Evolutionary conservation across 1,139 yeast genomes (phyloP), one percentile per base, ranked within the genome.

Genomic region (Pichia sp.): DNA sequence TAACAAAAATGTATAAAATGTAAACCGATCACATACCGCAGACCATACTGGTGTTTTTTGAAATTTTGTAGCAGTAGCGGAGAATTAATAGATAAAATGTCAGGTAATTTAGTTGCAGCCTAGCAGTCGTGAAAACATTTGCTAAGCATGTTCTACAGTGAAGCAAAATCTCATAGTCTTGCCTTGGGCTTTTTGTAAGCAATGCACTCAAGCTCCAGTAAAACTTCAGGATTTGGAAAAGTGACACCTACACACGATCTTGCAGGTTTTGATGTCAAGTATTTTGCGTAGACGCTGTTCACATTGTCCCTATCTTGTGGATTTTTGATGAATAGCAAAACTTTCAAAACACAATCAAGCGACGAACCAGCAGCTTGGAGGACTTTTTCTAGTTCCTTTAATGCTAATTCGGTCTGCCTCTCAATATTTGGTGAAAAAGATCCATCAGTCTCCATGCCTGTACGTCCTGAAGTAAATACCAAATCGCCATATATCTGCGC

Each of bases 221-320:
- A 69, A 26, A 74, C 51, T 7, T 61, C 56, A 9, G 65, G 62
- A 58, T 74, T 69, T 39, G 79, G 78, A 66, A 75, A 75, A 7
- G 62, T 64, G 25, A 73, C 76, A 44, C 77, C 70, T 25, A 79
- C 74, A 62, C 83, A 78, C 51, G 79, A 73, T 67, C 85, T 72
- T 28, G 80, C 78, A n/a, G 85, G 84, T 61, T 72, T 72, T 52
- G 72, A 71, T 4, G 70, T 67, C 64, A 80, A 76, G 62, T 73
- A 69, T 58, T 72, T 67, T 23, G 70, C 72, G 64, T 79, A 80
- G 41, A 79, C 71, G 50, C 70, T 66, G 64, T 79, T 80, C 62
- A 80, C 71, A 30, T 63, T 67, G 25, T 73, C 66, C 36, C 77
- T 73, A 63, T 78, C 74, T 48, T 67, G 69, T 48, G 74, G 71